These are phyloP conservation scores for Ogataea trehalophila DNA, from an alignment of 805 yeast species.

Conservation along the genomic window DNA sequence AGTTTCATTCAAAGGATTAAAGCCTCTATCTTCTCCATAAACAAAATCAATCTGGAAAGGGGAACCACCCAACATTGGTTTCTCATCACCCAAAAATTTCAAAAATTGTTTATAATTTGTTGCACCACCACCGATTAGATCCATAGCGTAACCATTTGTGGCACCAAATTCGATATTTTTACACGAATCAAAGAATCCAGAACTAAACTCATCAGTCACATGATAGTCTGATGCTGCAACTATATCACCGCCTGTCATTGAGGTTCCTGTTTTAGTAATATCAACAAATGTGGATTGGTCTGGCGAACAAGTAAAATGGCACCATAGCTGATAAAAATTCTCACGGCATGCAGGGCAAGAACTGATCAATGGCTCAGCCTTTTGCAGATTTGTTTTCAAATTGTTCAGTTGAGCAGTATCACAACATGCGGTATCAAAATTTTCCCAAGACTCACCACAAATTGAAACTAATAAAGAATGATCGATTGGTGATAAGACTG, in stretches of 20 bases:
- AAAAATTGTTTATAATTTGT: slow-evolving; percentile 63
- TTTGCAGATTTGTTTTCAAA: slow-evolving; percentile 57
- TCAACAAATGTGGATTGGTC: slow-evolving; percentile 72
- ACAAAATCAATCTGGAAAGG: slow-evolving; percentile 87
- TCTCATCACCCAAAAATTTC: slow-evolving; percentile 90
- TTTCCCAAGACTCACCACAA: slow-evolving; percentile 70
- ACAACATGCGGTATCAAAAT: slow-evolving; percentile 59
- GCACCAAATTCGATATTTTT: slow-evolving; percentile 87
- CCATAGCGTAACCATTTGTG: slow-evolving; percentile 96
- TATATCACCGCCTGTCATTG: slow-evolving; percentile 47
- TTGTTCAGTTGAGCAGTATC: slow-evolving; percentile 53
- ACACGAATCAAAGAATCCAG: slow-evolving; percentile 73
- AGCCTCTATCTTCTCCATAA: slow-evolving; percentile 31
- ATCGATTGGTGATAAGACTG: slow-evolving; percentile 40
- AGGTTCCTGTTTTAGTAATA: slow-evolving; percentile 48
- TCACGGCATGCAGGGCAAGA: slow-evolving; percentile 91
- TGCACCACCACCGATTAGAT: slow-evolving; percentile 97
- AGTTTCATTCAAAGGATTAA: slow-evolving; percentile 28
- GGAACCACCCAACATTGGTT: slow-evolving; percentile 90
- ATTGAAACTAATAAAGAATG: slow-evolving; percentile 44
- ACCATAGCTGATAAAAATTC: slow-evolving; percentile 80
- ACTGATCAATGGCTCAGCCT: slow-evolving; percentile 75
- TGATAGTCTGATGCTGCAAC: slow-evolving; percentile 69
- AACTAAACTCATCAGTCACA: slow-evolving; percentile 57
- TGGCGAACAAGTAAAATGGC: slow-evolving; percentile 87